Base-by-base conservation (phyloP, 352 stramenopile species). In the Pythium scleroteichum region DNA sequence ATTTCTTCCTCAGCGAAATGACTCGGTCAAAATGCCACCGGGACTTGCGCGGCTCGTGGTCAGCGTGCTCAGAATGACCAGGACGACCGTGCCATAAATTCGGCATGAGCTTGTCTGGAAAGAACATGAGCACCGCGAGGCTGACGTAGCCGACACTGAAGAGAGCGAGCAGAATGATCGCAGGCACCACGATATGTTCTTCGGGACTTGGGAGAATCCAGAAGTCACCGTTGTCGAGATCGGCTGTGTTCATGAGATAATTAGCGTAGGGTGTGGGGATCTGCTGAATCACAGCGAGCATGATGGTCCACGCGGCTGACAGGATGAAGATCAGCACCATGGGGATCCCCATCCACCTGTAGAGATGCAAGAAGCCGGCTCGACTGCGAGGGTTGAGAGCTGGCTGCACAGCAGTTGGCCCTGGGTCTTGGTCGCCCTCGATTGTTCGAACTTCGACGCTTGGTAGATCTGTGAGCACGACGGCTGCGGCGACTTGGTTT, bases 241-340 rank as follows among this genome's bases (percentile, higher is more conserved):
- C 22, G 0, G 3, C 2, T 1, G 65, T 72, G 19, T 50, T 27
- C 60, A 66, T 72, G 22, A 69, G 24, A 9, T 24, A 16, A 49
- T 68, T 72, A 4, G 53, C 52, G 2, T 47, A 13, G 2, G 35
- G 6, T 2, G 39, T 50, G 8, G 65, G 60, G 20, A 39, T 50
- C 0, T 55, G 7, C 33, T 72, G 65, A 20, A 72, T 60, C 3
- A 32, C 23, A 1, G 65, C 65, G 16, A 61, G 53, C 27, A 23
- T 40, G 42, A 57, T 39, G 4, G 47, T 53, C 24, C 47, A 53
- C 32, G 23, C 10, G 2, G 52, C 47, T 22, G 62, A 69, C 2
- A 60, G 10, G 6, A 69, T 3, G 41, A 69, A 69, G 2, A 50
- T 50, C 4, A 52, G 8, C 16, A 69, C 20, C 62, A 69, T 69